phyloP scores from a whole-genome alignment of 2,329 filamentous ascomycete genomes.

The Bipolaris sorokiniana region DNA sequence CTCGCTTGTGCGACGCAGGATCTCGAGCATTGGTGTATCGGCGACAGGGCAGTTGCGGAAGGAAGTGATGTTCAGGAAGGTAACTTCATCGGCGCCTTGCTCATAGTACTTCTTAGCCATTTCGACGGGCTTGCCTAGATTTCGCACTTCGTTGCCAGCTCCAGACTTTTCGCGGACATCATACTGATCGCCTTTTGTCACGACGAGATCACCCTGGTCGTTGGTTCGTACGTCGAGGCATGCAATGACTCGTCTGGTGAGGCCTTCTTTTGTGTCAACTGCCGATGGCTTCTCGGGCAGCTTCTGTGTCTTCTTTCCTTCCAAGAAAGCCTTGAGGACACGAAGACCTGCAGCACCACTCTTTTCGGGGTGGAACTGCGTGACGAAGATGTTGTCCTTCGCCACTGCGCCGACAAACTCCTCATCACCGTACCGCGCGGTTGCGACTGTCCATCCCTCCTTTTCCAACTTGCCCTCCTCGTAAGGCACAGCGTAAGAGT shows the following conservation, averaged over 20 bases:
- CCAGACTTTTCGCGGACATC: slow-evolving; percentile 89
- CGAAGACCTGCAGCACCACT: slow-evolving; percentile 87
- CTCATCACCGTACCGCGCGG: slow-evolving; percentile 83
- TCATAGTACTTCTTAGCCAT: slow-evolving; percentile 94
- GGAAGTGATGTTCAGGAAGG: slow-evolving; percentile 97
- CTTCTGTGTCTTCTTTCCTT: slow-evolving; percentile 66
- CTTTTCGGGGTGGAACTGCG: slow-evolving; percentile 98
- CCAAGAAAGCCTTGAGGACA: slow-evolving; percentile 83
- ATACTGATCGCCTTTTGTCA: slow-evolving; percentile 98
- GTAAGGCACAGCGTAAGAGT: slow-evolving; percentile 89
- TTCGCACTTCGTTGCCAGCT: slow-evolving; percentile 71
- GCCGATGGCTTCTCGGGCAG: slow-evolving; percentile 53
- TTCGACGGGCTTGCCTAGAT: slow-evolving; percentile 95
- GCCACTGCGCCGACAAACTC: slow-evolving; percentile 91
- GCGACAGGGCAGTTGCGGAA: slow-evolving; percentile 94
- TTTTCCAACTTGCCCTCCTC: slow-evolving; percentile 73
- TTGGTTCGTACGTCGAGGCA: slow-evolving; percentile 96
- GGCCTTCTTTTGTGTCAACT: slow-evolving; percentile 62
- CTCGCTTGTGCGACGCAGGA: slow-evolving; percentile 82
- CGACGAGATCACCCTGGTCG: slow-evolving; percentile 91
- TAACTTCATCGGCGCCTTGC: slow-evolving; percentile 94
- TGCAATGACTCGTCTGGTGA: slow-evolving; percentile 93
- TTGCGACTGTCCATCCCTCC: slow-evolving; percentile 91
- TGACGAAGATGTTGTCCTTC: slow-evolving; percentile 83
- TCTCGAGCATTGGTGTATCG: slow-evolving; percentile 95